These are phyloP conservation scores for Polychaeton citri DNA, from an alignment of 2,329 filamentous ascomycete genomes.

Conservation along the genomic window DNA sequence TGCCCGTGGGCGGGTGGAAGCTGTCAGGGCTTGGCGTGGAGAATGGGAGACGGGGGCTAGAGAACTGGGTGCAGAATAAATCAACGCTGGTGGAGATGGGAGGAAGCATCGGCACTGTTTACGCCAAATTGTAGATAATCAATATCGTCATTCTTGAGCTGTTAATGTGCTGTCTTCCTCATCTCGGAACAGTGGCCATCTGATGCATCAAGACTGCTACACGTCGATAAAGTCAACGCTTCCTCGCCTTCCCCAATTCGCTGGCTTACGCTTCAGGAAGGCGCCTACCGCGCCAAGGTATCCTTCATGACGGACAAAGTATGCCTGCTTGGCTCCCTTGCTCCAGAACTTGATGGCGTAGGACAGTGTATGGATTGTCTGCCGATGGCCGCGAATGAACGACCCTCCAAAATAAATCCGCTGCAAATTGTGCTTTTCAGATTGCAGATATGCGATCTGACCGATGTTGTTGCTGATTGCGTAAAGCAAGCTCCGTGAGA, in stretches of 20 bases:
- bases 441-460: constrained; percentile 94
- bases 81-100: constrained; percentile 77
- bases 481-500: constrained; percentile 82
- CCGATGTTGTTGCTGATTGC: constrained; percentile 96
- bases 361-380: constrained; percentile 94
- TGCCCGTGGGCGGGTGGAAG: constrained; percentile 89
- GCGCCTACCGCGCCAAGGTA: constrained; percentile 90
- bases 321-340: constrained; percentile 84
- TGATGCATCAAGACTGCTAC: too few relatives aligned
- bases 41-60: constrained; percentile 67
- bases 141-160: not conserved
- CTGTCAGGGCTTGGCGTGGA: constrained; percentile 77
- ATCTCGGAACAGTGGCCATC: too few relatives aligned
- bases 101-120: constrained; percentile 56
- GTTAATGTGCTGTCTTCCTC: too few relatives aligned
- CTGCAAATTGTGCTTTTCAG: constrained; percentile 79
- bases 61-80: constrained; percentile 76
- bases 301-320: constrained; percentile 89
- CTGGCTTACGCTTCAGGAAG: constrained; percentile 80
- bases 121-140: constrained; percentile 44
- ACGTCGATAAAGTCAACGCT: constrained; percentile 9
- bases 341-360: constrained; percentile 98
- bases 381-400: constrained; percentile 89
- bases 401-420: constrained; percentile 96
- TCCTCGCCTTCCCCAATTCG: constrained; percentile 70